Base-by-base conservation (phyloP, 2,329 filamentous ascomycete genomes). In the Sclerotinia glacialis region DNA sequence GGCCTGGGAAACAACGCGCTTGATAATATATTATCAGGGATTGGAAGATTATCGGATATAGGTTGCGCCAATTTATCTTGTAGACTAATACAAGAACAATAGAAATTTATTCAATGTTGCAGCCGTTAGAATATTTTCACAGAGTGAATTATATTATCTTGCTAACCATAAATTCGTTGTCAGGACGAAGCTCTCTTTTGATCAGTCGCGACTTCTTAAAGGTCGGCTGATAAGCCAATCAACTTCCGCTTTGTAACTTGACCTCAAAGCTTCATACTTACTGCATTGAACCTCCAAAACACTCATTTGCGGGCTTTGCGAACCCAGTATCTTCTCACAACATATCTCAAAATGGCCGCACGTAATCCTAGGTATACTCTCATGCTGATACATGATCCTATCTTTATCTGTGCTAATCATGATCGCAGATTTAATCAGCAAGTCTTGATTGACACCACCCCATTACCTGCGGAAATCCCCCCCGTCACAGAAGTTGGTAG, bases 391-490 rank as follows among this genome's bases (percentile, higher is more conserved):
- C 1, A 18, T 9, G 28, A 28, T 28, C 37, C n/a, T 31, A 28
- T 16, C 11, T 23, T 8, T 55, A 18, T 14, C 46, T 50, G 23
- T 28, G 52, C 71, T 74, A 71, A 78, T 75, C 70, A 77, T 56
- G 71, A 72, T 78, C 72, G 64, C 80, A 98, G 95, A 80, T 98
- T 98, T 89, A 93, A 92, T 82, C 92, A 97, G 83, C 84, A 93
- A 78, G 85, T 91, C 82, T 91, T 98, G 81, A 86, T 95, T 83
- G 95, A 99, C 85, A 95, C 92, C 77, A 97, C 95, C 74, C 94
- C 95, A 76, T 90, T 99, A 77, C 95, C 95, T 72, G 89, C 92
- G 78, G 85, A 89, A 76, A 93, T 99, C 79, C 95, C 95, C 76
- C 89, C 92, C 78, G 95, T 99, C 79, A 86, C 91, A 80, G 95